phyloP scores from a whole-genome alignment of 2,329 filamentous ascomycete species.

The Cucurbitaria berberidis region DNA sequence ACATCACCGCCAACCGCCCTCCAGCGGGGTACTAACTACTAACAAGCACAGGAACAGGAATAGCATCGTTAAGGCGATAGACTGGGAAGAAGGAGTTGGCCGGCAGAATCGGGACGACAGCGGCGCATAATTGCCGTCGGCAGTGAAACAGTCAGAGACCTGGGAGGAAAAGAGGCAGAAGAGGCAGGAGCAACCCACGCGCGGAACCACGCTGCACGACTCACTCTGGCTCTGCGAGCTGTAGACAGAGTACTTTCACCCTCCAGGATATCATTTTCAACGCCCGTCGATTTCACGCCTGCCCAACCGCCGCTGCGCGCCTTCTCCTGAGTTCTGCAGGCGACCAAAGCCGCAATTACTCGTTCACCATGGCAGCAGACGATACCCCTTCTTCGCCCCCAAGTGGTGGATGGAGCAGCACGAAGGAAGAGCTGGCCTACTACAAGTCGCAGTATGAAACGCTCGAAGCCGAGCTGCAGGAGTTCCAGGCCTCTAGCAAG shows the following conservation, averaged over 20 bases:
- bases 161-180: constrained; percentile 6
- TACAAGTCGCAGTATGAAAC: constrained; percentile 97
- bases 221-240: constrained; percentile 11
- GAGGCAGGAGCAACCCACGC: constrained; percentile 28
- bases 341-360: constrained; percentile 18
- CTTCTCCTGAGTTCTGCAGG: constrained; percentile 33
- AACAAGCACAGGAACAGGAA: constrained; percentile 41
- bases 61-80: constrained; percentile 12
- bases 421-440: constrained; percentile 82
- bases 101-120: constrained; percentile 25
- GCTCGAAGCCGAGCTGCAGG: constrained; percentile 86
- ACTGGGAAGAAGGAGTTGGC: constrained; percentile 11
- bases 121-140: constrained; percentile 35
- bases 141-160: constrained; percentile 36
- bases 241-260: background rate
- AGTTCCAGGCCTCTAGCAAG: constrained; percentile 92
- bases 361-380: constrained; percentile 38
- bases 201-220: constrained; percentile 9
- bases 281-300: constrained; percentile 19
- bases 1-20: constrained; percentile 30
- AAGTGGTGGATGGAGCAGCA: constrained; percentile 38
- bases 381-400: constrained; percentile 42
- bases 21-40: constrained; percentile 39
- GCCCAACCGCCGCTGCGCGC: constrained; percentile 22
- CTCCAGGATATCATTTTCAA: constrained; percentile 11